Evolutionary conservation across 2,329 filamentous ascomycete genomes (phyloP).

Genomic region (Meredithiella fracta): DNA sequence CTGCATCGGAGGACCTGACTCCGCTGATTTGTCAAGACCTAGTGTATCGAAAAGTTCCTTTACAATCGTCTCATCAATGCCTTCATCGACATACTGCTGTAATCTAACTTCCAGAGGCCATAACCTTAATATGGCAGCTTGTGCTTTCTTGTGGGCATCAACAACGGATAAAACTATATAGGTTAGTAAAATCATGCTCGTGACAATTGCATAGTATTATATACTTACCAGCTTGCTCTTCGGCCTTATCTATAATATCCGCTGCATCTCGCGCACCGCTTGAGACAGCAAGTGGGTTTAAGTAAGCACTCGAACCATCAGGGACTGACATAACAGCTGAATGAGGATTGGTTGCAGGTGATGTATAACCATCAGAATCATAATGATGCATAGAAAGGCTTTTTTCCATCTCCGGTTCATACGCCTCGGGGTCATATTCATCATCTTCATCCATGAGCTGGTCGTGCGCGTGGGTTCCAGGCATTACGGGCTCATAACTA

Average conservation of each 20-base stretch:
- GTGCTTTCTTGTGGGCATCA: conserved; percentile 41
- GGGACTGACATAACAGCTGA: conserved; percentile 1
- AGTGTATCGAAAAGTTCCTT: conserved; percentile 51
- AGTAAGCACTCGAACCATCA: neutral
- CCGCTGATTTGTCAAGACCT: conserved; percentile 30
- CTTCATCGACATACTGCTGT: conserved; percentile 55
- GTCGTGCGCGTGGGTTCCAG: neutral
- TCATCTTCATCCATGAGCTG: neutral
- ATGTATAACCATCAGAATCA: conserved; percentile 9
- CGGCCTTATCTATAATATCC: neutral
- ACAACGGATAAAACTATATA: conserved; percentile 12
- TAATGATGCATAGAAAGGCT: neutral
- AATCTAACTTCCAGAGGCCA: conserved; percentile 54
- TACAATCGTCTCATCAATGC: conserved; percentile 48
- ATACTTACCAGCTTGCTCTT: conserved; percentile 4
- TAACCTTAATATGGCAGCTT: conserved; percentile 49
- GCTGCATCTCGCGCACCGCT: conserved; percentile 1
- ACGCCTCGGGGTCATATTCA: conserved; percentile 9
- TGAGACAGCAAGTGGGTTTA: neutral
- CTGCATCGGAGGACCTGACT: neutral
- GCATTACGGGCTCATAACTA: neutral
- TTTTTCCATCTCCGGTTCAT: conserved; percentile 9
- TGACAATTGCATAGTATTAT: too few species aligned
- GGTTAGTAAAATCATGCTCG: neutral
- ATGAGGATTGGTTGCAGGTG: neutral